Percentiles rank a stretch among this genome's conserved stretches.
phyloP scores from a whole-genome alignment of 805 yeast species.

The Barnettozyma wickerhamii region DNA sequence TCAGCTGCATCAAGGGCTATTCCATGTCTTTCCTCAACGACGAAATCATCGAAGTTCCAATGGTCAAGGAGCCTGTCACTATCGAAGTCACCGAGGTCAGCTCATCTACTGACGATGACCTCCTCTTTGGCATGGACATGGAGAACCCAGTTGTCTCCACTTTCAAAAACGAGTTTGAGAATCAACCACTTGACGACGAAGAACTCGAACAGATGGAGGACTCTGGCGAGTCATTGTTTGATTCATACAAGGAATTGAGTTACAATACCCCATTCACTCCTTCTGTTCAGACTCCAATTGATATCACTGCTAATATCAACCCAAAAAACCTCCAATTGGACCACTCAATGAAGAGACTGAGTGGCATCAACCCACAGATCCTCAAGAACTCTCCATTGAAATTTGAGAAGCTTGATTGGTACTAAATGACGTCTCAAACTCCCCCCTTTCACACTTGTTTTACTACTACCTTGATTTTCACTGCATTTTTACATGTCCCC shows the following conservation, averaged over 20 bases:
- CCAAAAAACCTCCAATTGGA: neutral
- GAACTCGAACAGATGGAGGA: constrained; percentile 1
- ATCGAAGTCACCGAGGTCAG: constrained; percentile 3
- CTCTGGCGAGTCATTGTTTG: constrained; percentile 8
- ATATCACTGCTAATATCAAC: neutral
- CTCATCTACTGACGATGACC: constrained; percentile 10
- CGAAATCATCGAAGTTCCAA: neutral
- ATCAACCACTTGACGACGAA: neutral
- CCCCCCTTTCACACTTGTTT: too few relatives aligned
- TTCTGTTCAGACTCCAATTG: constrained; percentile 9
- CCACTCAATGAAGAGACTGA: constrained; percentile 2
- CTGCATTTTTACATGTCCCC: too few relatives aligned
- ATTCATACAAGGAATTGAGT: constrained; percentile 2
- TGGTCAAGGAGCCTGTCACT: neutral
- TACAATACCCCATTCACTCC: constrained; percentile 15
- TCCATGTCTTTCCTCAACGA: constrained; percentile 4
- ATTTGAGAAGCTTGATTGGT: constrained; percentile 13
- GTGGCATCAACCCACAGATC: constrained; percentile 1
- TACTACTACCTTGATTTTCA: too few relatives aligned
- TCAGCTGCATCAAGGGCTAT: constrained; percentile 10
- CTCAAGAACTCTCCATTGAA: constrained; percentile 10
- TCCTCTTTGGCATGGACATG: constrained; percentile 13
- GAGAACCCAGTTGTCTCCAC: constrained; percentile 7
- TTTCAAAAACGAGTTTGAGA: neutral
- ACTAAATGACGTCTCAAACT: neutral